Evolutionary conservation across 2,329 filamentous ascomycete genomes (phyloP).

Genomic region (Graphiopsis chlorocephala): DNA sequence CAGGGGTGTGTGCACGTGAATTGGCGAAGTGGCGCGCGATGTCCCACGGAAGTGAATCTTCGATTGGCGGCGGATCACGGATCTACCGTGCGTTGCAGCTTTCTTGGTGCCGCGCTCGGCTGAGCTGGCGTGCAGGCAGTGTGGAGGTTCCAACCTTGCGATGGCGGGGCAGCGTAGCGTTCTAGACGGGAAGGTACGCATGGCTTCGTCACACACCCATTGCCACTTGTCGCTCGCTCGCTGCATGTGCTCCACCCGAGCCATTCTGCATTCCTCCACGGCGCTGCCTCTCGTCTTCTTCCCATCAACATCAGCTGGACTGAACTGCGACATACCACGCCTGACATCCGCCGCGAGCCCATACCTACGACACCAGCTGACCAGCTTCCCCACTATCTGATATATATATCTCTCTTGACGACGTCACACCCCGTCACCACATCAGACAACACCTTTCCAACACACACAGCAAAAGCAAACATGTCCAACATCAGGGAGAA

Average conservation of each 20-base stretch:
- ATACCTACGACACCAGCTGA: not conserved
- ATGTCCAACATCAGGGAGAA: conserved; percentile 37
- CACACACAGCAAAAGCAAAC: conserved; percentile 17
- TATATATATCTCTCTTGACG: not conserved
- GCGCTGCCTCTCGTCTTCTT: not conserved
- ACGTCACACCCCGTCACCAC: conserved; percentile 8
- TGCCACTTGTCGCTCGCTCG: not conserved
- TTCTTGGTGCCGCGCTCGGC: not conserved
- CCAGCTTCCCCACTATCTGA: conserved; percentile 5
- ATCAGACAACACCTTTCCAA: not conserved
- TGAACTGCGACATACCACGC: conserved; percentile 1
- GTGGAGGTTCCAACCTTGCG: not conserved
- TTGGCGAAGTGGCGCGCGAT: not conserved
- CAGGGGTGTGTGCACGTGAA: not conserved
- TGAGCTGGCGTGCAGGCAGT: not conserved
- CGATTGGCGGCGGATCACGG: not conserved
- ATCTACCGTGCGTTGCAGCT: not conserved
- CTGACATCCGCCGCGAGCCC: not conserved
- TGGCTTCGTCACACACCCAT: not conserved
- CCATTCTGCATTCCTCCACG: conserved; percentile 3
- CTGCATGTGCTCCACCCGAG: not conserved
- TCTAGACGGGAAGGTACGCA: conserved; percentile 5
- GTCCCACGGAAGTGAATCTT: conserved; percentile 1
- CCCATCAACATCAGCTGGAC: conserved; percentile 12
- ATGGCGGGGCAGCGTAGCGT: not conserved